Evolutionary conservation across 192 early-diverging fungal species (phyloP).

Genomic region (Coemansia sp.): DNA sequence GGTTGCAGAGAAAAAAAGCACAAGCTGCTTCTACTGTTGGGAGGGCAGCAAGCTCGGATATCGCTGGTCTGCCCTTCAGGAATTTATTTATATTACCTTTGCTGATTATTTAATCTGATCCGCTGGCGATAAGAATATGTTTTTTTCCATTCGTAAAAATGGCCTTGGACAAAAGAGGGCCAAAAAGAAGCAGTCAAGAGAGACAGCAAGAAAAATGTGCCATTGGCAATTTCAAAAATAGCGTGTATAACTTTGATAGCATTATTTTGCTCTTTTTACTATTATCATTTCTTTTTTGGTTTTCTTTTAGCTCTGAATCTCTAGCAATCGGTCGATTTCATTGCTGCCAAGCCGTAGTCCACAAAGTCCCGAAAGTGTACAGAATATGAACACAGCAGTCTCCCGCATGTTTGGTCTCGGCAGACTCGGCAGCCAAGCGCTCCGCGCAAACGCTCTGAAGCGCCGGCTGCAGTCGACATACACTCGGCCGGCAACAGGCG

Average conservation of each 20-base stretch:
- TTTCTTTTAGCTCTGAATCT: not conserved
- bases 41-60: not conserved
- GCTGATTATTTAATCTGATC: not conserved
- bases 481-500: constrained; percentile 53
- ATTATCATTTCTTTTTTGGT: no score
- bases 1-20: not conserved
- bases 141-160: not conserved
- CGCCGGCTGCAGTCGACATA: constrained; percentile 49
- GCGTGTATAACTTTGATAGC: no score
- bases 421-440: constrained; percentile 11
- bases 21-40: no score
- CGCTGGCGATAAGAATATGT: not conserved
- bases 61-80: not conserved
- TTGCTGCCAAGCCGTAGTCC: not conserved
- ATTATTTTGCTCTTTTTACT: no score
- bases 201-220: no score
- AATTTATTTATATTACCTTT: no score
- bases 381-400: constrained; percentile 32
- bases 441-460: not conserved
- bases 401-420: constrained; percentile 17
- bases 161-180: no score
- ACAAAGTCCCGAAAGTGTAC: not conserved
- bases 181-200: no score
- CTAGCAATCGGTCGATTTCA: not conserved
- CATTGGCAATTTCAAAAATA: no score